Evolutionary conservation across 2,329 filamentous ascomycete genomes (phyloP).

Genomic region (Aspergillus pseudotamarii): DNA sequence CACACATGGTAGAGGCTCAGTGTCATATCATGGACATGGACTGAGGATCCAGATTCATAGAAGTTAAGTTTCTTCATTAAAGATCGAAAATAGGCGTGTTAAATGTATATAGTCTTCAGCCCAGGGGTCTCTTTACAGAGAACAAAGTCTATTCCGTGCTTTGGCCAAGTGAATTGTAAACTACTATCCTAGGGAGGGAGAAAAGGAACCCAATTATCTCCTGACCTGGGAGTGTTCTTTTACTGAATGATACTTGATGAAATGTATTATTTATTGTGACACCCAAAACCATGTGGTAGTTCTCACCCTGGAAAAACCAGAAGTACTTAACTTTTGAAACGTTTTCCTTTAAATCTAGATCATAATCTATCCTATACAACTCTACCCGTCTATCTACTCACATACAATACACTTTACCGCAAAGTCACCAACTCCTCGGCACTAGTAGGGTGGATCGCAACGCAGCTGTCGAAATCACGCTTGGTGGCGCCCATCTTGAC

Average conservation of each 20-base stretch:
- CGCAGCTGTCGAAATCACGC: slow-evolving; percentile 73
- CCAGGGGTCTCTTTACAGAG: background rate
- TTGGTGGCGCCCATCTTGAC: slow-evolving; percentile 81
- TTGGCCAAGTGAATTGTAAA: no score
- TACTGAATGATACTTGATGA: no score
- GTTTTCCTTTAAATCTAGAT: background rate
- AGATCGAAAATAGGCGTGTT: no score
- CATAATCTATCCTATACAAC: background rate
- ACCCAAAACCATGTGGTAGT: background rate
- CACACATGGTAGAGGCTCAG: no score
- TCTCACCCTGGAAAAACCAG: background rate
- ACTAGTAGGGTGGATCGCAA: slow-evolving; percentile 77
- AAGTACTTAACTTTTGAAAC: background rate
- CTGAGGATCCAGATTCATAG: no score
- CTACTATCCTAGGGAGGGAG: no score
- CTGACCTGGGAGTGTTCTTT: no score
- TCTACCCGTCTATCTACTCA: background rate
- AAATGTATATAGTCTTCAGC: no score
- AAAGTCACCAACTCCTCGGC: slow-evolving; percentile 70
- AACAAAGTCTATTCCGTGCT: background rate
- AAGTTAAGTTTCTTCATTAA: no score
- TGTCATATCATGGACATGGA: no score
- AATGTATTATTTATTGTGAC: no score
- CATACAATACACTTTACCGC: slow-evolving; percentile 46
- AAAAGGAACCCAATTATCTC: no score